Evolutionary conservation across 768 basidiomycete genomes (phyloP).

Genomic region (Lentinula edodes): DNA sequence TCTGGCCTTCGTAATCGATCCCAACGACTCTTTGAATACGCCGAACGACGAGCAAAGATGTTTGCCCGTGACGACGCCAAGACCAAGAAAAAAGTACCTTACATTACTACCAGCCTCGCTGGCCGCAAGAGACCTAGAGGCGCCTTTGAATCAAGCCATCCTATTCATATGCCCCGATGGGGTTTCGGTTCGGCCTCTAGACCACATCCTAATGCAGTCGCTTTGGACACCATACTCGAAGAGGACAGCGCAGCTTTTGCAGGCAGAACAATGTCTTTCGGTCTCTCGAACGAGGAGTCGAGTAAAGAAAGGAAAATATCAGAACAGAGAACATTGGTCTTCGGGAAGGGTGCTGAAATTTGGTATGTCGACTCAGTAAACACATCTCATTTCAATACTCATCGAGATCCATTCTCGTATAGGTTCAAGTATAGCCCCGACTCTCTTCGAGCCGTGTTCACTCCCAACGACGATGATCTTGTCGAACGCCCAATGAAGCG

Average conservation of each 20-base stretch:
- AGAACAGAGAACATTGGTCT: not conserved
- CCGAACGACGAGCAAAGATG: conserved; percentile 6
- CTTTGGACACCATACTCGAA: not conserved
- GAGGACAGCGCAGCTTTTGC: not conserved
- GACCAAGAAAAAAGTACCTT: not conserved
- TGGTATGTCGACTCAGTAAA: not conserved
- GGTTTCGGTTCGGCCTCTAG: not conserved
- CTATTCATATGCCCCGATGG: conserved; percentile 1
- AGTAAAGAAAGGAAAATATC: not conserved
- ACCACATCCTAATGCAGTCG: conserved; percentile 2
- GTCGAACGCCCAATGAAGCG: conserved; percentile 2
- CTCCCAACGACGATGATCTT: not conserved
- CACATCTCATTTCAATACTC: not conserved
- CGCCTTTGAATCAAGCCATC: not conserved
- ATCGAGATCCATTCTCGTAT: not conserved
- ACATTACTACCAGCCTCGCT: not conserved
- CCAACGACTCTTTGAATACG: conserved; percentile 6
- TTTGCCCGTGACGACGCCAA: not conserved
- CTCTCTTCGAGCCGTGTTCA: not conserved
- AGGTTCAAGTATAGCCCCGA: conserved; percentile 6
- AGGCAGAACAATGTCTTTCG: not conserved
- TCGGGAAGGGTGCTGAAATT: conserved; percentile 4
- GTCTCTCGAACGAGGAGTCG: not conserved
- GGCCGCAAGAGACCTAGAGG: not conserved
- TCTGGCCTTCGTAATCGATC: conserved; percentile 5